Evolutionary conservation across 202 grass and related monocot species (phyloP), one percentile per base, ranked within the genome.

Genomic region (Saccharum hybrid): DNA sequence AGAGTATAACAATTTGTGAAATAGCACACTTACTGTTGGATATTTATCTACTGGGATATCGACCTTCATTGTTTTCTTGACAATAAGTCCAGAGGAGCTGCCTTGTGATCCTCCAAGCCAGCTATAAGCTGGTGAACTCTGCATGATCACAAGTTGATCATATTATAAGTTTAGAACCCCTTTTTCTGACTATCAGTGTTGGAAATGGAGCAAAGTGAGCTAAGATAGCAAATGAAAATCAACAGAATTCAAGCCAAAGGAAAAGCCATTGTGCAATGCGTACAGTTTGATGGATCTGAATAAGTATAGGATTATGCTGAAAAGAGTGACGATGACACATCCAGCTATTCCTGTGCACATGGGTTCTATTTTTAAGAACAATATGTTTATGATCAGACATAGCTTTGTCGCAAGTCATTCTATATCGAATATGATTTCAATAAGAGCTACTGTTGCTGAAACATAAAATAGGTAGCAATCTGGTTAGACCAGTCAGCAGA

Each of bases 1-100:
- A 40, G 26, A 81, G 59, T 52, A 79, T 33, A 73, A 26, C 30
- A 82, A 34, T 72, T 85, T 11, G 42, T 43, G 19, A 80, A 82
- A 62, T 48, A 83, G 77, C 19, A 78, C 8, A 88, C 96, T 88
- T 92, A 99, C 96, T 82, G 94, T 94, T 74, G 96, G 96, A 85
- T 84, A 99, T 84, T 94, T 86, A 34, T 94, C 96, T 74, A 96
- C 91, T 60, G 96, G 96, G 76, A 99, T 96, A 73, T 96, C 96
- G 77, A 99, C 96, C 84, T 86, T 99, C 67, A 99, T 90, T 71
- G 91, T 92, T 94, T 99, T 99, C 88, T 99, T 99, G 28, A 96
- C 89, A 84, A 96, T 83, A 65, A 92, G 81, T 82, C 96, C 93
- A 83, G 96, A 91, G 6, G 96, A 99, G 79, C 88, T 96, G 65